These are phyloP conservation scores for Auriscalpium vulgare DNA, from an alignment of 768 basidiomycete species.

Conservation along the genomic window DNA sequence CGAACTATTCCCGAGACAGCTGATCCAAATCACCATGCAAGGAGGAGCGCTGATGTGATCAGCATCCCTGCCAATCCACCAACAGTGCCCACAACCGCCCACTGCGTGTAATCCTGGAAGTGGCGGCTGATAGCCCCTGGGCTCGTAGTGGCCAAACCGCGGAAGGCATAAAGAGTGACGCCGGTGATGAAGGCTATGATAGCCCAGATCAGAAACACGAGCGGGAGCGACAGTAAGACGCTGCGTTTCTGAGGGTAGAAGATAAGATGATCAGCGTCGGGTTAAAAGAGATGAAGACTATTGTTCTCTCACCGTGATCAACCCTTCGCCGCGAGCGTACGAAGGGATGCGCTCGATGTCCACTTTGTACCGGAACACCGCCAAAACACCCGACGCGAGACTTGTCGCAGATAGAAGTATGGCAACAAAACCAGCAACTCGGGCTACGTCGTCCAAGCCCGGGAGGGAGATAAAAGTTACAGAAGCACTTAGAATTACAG, in stretches of 20 bases:
- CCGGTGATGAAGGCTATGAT: slow-evolving; percentile 61
- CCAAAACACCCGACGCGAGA: slow-evolving; percentile 60
- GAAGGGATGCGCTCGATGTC: slow-evolving; percentile 48
- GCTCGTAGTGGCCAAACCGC: slow-evolving; percentile 37
- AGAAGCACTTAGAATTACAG: slow-evolving; percentile 71
- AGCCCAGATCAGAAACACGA: slow-evolving; percentile 67
- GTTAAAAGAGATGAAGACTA: too few relatives aligned
- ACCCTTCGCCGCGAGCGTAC: slow-evolving; percentile 41
- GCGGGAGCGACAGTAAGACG: slow-evolving; percentile 60
- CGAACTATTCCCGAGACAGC: too few relatives aligned
- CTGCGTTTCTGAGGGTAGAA: slow-evolving; percentile 40
- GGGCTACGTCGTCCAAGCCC: slow-evolving; percentile 55
- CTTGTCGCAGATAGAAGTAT: slow-evolving; percentile 62
- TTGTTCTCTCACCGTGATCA: slow-evolving; percentile 27
- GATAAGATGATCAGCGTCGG: too few relatives aligned
- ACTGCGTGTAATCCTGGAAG: slow-evolving; percentile 54
- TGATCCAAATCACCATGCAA: too few relatives aligned
- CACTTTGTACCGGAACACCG: slow-evolving; percentile 61
- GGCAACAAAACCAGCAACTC: slow-evolving; percentile 59
- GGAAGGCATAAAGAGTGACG: slow-evolving; percentile 57
- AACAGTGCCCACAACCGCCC: slow-evolving; percentile 56
- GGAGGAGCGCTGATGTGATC: slow-evolving; percentile 37
- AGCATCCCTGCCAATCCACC: slow-evolving; percentile 58
- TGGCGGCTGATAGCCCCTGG: slow-evolving; percentile 29
- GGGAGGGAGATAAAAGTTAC: slow-evolving; percentile 78